Evolutionary conservation across 2,329 filamentous ascomycete genomes (phyloP).

Genomic region (Calycina marina): DNA sequence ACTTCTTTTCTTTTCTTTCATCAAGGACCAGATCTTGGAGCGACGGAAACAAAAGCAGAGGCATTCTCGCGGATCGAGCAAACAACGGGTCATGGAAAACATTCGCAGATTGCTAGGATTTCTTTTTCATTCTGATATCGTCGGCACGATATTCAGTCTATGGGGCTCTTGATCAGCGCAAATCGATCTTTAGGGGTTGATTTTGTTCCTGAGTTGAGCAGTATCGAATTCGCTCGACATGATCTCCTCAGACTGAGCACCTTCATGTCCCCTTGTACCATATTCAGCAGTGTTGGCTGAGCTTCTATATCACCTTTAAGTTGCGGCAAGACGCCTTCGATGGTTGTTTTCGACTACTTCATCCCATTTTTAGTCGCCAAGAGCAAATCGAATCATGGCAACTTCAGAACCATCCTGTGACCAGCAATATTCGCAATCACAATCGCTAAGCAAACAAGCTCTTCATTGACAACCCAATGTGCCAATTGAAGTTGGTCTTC

Average conservation of each 20-base stretch:
- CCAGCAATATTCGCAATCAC: slow-evolving; percentile 3
- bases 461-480: slow-evolving; percentile 1
- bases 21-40: slow-evolving; percentile 23
- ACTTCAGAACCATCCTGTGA: slow-evolving; percentile 1
- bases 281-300: slow-evolving; percentile 23
- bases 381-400: slow-evolving; percentile 3
- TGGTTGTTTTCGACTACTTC: slow-evolving; percentile 1
- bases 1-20: slow-evolving; percentile 18
- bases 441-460: neutral
- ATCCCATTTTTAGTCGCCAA: slow-evolving; percentile 3
- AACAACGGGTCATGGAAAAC: slow-evolving; percentile 17
- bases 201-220: slow-evolving; percentile 20
- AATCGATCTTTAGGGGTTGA: slow-evolving; percentile 15
- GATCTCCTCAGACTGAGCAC: slow-evolving; percentile 21
- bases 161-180: slow-evolving; percentile 13
- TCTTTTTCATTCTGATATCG: slow-evolving; percentile 19
- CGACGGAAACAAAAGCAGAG: slow-evolving; percentile 22
- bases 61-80: slow-evolving; percentile 20
- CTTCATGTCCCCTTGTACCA: slow-evolving; percentile 24
- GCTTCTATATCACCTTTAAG: slow-evolving; percentile 16
- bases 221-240: too few relatives aligned
- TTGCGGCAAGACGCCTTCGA: slow-evolving; percentile 3
- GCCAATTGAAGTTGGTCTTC: too few relatives aligned
- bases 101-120: slow-evolving; percentile 21
- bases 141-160: slow-evolving; percentile 22